These are phyloP conservation scores for Bjerkandera adusta DNA, from an alignment of 1,284 basidiomycete species.

Conservation along the genomic window DNA sequence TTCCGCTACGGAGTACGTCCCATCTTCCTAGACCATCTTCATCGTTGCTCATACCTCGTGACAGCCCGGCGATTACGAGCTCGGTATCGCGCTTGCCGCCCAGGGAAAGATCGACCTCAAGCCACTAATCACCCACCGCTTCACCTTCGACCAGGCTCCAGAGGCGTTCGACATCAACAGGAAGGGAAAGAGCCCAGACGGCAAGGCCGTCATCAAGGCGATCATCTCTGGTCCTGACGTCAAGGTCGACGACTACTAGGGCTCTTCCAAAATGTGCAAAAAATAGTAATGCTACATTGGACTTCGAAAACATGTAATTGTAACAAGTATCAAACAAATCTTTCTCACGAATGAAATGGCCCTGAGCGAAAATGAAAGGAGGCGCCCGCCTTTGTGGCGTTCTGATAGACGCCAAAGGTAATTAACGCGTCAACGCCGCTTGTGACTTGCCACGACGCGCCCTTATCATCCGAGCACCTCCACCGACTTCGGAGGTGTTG, in stretches of 20 bases:
- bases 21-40: constrained; percentile 3
- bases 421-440: too few relatives aligned
- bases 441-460: too few relatives aligned
- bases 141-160: constrained; percentile 71
- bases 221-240: constrained; percentile 78
- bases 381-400: too few relatives aligned
- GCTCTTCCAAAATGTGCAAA: too few relatives aligned
- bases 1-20: constrained; percentile 80
- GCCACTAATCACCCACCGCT: constrained; percentile 87
- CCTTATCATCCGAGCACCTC: too few relatives aligned
- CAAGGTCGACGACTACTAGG: constrained; percentile 24
- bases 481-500: too few relatives aligned
- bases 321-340: too few relatives aligned
- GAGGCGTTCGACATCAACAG: constrained; percentile 81
- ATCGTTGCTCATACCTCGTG: not conserved
- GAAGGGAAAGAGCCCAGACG: constrained; percentile 78
- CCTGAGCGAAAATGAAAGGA: too few relatives aligned
- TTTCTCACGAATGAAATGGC: too few relatives aligned
- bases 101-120: constrained; percentile 84
- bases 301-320: too few relatives aligned
- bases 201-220: constrained; percentile 70
- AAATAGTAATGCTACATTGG: too few relatives aligned
- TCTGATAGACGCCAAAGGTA: too few relatives aligned
- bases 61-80: constrained; percentile 81
- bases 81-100: constrained; percentile 80